phyloP scores from a whole-genome alignment of 495 filamentous ascomycete genomes.

The Extremus antarcticus region DNA sequence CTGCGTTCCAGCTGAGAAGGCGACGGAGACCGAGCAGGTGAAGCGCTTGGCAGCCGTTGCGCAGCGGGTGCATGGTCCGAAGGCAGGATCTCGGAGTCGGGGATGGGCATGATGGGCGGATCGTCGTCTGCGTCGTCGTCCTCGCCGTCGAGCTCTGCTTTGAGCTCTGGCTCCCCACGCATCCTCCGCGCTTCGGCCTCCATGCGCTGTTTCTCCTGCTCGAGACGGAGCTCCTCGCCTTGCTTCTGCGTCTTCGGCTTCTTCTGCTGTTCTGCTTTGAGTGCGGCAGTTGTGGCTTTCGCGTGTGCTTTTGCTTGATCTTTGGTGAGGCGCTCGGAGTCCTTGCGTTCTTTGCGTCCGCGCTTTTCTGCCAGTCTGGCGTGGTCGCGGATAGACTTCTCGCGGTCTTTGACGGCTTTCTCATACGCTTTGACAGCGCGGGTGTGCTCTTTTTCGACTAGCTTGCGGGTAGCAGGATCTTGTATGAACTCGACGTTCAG shows the following conservation, averaged over 20 bases:
- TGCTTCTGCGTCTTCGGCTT: conserved; percentile 15
- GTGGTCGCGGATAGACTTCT: conserved; percentile 49
- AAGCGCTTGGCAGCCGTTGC: background rate
- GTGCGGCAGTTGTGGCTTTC: conserved; percentile 28
- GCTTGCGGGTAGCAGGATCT: conserved; percentile 53
- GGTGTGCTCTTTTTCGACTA: conserved; percentile 52
- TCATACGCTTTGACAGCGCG: conserved; percentile 48
- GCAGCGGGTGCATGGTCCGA: background rate
- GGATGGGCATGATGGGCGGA: background rate
- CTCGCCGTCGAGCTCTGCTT: background rate
- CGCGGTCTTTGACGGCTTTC: conserved; percentile 50
- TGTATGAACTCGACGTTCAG: conserved; percentile 42
- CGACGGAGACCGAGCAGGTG: background rate
- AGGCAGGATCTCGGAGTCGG: background rate
- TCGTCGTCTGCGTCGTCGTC: background rate
- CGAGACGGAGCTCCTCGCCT: conserved; percentile 8
- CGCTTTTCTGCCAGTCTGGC: conserved; percentile 31
- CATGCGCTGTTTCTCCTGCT: conserved; percentile 11
- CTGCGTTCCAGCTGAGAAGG: no score
- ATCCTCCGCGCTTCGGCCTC: conserved; percentile 15
- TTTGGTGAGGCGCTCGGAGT: conserved; percentile 19
- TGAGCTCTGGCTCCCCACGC: conserved; percentile 8
- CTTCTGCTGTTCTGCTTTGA: conserved; percentile 19
- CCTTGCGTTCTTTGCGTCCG: conserved; percentile 5
- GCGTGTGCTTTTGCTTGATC: conserved; percentile 25